Base-by-base conservation (phyloP, 1,139 yeast genomes). In the Candida freyschussii region DNA sequence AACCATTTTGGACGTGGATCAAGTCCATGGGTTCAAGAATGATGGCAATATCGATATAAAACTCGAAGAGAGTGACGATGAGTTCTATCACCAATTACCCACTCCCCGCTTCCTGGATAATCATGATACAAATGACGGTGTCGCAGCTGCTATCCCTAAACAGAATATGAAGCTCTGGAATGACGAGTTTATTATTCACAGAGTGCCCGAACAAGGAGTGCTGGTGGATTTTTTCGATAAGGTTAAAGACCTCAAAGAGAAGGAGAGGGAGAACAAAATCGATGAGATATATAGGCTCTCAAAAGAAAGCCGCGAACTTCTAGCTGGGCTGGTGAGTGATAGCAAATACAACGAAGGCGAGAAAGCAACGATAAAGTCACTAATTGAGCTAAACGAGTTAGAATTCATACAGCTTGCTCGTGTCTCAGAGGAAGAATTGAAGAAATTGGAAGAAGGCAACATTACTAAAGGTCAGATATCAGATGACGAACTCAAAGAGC, bases 161-260 rank as follows among this genome's bases (percentile, higher is more conserved):
- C 49, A 57, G 16, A 52, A 67, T 31, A 51, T 59, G 12, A 62
- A 63, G 41, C 49, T 65, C 4, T 57, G 70, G 36, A 63, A 68
- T 21, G 57, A 69, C 16, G 66, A 70, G 26, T 68, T 74, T 21
- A 66, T 74, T 32, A 66, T 82, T 1, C 81, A 78, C 54, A 62
- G 82, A 37, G 50, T 87, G 2, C 84, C 87, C 0, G 95, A 86
- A 45, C 68, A 69, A 29, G 81, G 86, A 49, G 67, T 91, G 5
- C 60, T 82, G 29, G 59, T 87, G 20, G 95, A 89, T 55, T 91
- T 91, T 52, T 56, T 84, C 22, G 75, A 75, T 29, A 68, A 63
- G 33, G 57, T 65, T 13, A 59, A 63, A 20, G 53, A 51, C 11
- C 48, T 50, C 2, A 55, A 48, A 33, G 52, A 42, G 10, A 44